Percentiles rank a stretch among this genome's conserved stretches.
phyloP scores from a whole-genome alignment of 805 yeast species.

The Metschnikowia kunwiensis region DNA sequence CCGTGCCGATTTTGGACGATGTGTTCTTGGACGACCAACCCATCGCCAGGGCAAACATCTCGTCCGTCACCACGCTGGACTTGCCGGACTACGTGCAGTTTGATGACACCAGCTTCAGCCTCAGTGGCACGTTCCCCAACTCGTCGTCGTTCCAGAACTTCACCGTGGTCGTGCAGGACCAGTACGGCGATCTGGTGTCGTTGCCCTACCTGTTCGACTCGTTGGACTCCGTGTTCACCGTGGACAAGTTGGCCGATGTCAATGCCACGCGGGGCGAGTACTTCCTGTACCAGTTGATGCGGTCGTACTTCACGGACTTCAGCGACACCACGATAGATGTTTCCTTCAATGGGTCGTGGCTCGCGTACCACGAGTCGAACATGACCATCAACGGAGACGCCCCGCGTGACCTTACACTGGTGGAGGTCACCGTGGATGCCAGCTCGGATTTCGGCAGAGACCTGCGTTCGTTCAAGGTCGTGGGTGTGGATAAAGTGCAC shows the following conservation, averaged over 20 bases:
- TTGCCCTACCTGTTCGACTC: constrained; percentile 57
- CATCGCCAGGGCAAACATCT: constrained; percentile 51
- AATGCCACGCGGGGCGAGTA: constrained; percentile 67
- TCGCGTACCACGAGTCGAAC: constrained; percentile 56
- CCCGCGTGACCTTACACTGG: constrained; percentile 28
- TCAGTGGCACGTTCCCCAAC: constrained; percentile 58
- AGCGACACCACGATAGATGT: constrained; percentile 49
- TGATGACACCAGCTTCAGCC: constrained; percentile 33
- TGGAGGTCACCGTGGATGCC: constrained; percentile 30
- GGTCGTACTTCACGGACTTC: constrained; percentile 55
- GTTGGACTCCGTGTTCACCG: constrained; percentile 54
- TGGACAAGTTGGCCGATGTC: constrained; percentile 48
- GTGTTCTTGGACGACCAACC: constrained; percentile 61
- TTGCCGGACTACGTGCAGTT: constrained; percentile 63
- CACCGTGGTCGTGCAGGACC: constrained; percentile 56
- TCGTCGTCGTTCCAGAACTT: constrained; percentile 42
- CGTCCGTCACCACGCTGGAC: constrained; percentile 43
- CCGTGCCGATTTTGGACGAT: constrained; percentile 58
- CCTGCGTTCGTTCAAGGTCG: constrained; percentile 46
- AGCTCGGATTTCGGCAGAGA: constrained; percentile 28
- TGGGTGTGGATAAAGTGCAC: constrained; percentile 38
- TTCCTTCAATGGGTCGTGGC: constrained; percentile 53
- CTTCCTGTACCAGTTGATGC: constrained; percentile 54
- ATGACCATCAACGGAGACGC: constrained; percentile 68
- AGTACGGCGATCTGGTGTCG: constrained; percentile 56